These are phyloP conservation scores for Calendula officinalis DNA, from an alignment of 129 eudicot genomes.

Conservation along the genomic window DNA sequence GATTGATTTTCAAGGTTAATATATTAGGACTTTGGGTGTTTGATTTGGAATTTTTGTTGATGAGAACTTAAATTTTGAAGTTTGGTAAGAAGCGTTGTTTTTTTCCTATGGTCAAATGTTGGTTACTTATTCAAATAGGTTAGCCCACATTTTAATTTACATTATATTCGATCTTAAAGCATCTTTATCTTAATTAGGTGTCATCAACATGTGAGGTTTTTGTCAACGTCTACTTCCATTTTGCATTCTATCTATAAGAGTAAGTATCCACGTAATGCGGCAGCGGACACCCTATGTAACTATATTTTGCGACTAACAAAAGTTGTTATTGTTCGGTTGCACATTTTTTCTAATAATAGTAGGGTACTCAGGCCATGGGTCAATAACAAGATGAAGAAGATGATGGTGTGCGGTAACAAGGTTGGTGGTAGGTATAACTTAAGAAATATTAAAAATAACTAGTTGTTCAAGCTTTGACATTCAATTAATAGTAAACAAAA, in stretches of 20 bases:
- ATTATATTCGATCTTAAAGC: conserved; percentile 22
- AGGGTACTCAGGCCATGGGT: no score
- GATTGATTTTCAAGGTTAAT: neutral
- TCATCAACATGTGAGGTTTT: neutral
- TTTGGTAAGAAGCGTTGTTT: conserved; percentile 8
- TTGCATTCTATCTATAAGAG: neutral
- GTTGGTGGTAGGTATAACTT: no score
- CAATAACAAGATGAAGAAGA: no score
- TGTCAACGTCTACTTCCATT: neutral
- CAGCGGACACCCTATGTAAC: no score
- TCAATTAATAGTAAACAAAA: no score
- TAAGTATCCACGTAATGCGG: no score
- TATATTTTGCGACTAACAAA: no score
- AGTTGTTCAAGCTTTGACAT: no score
- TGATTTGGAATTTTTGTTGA: conserved; percentile 13
- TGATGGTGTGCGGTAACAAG: no score
- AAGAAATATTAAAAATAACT: no score
- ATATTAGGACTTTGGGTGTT: conserved; percentile 8
- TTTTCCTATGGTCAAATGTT: conserved; percentile 25
- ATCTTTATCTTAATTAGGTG: conserved; percentile 16
- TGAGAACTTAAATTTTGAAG: conserved; percentile 3
- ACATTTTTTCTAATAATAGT: no score
- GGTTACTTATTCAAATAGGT: conserved; percentile 33
- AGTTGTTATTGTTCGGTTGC: no score
- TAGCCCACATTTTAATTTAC: conserved; percentile 4